phyloP scores from a whole-genome alignment of 1,139 yeast genomes.

The Wickerhamiella pararugosa region DNA sequence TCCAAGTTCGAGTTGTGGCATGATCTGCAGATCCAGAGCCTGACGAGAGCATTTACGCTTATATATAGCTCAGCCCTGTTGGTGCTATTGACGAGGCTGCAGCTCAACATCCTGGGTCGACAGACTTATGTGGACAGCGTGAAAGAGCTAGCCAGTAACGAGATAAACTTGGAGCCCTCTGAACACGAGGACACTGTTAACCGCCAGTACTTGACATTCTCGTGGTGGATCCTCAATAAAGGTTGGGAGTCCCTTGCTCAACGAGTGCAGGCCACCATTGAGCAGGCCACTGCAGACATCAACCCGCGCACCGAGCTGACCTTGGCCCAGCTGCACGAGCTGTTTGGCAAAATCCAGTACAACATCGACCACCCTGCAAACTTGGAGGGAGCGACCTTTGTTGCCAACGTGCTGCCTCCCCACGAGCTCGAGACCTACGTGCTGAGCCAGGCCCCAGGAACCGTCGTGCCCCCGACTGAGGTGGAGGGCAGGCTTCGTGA shows the following conservation, averaged over 20 bases:
- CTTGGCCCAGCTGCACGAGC: conserved; percentile 41
- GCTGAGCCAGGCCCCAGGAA: conserved; percentile 24
- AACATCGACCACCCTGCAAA: conserved; percentile 24
- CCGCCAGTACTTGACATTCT: conserved; percentile 70
- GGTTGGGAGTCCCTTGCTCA: conserved; percentile 58
- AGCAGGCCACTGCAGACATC: conserved; percentile 40
- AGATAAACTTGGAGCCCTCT: conserved; percentile 17
- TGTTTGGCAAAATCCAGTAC: conserved; percentile 31
- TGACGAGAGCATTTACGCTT: conserved; percentile 60
- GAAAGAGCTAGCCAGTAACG: conserved; percentile 38
- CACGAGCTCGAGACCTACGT: conserved; percentile 27
- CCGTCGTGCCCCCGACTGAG: conserved; percentile 10
- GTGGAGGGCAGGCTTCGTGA: conserved; percentile 18
- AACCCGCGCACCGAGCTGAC: conserved; percentile 62
- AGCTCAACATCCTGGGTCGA: conserved; percentile 76
- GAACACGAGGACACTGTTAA: conserved; percentile 32
- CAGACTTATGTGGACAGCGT: conserved; percentile 74
- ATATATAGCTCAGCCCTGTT: conserved; percentile 56
- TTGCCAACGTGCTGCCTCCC: conserved; percentile 28
- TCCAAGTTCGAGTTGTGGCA: conserved; percentile 74
- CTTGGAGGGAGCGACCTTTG: conserved; percentile 14
- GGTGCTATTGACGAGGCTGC: conserved; percentile 64
- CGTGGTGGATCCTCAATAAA: conserved; percentile 88
- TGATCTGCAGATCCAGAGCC: conserved; percentile 57
- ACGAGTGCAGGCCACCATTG: conserved; percentile 43